phyloP scores from a whole-genome alignment of 1,284 basidiomycete species.

The Ceratobasidium sp. region DNA sequence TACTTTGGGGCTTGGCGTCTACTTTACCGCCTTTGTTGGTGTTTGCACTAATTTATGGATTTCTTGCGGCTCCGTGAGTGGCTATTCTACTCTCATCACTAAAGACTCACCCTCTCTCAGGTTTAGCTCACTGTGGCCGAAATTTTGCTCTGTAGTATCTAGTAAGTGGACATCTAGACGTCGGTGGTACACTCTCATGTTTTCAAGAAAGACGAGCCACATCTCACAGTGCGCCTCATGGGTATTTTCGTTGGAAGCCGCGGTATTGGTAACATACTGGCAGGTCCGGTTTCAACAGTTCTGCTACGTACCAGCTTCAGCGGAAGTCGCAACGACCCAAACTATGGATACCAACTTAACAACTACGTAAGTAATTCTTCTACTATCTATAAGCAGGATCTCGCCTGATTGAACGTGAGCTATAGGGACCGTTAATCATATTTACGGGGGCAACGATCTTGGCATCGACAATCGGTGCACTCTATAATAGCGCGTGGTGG shows the following conservation, averaged over 20 bases:
- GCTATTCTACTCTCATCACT: neutral
- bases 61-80: slow-evolving; percentile 41
- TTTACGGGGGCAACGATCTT: slow-evolving; percentile 24
- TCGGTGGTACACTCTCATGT: neutral
- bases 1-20: slow-evolving; percentile 42
- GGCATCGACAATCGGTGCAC: neutral
- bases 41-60: slow-evolving; percentile 42
- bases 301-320: neutral
- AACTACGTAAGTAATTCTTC: slow-evolving; percentile 16
- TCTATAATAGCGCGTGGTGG: slow-evolving; percentile 3
- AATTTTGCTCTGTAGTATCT: slow-evolving; percentile 39
- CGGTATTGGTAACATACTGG: slow-evolving; percentile 25
- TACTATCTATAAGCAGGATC: neutral
- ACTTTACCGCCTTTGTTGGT: slow-evolving; percentile 26
- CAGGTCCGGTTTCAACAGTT: slow-evolving; percentile 15
- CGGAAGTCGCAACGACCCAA: neutral
- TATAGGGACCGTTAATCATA: slow-evolving; percentile 31
- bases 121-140: slow-evolving; percentile 42
- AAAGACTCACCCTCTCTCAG: neutral
- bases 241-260: slow-evolving; percentile 39
- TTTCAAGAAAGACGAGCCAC: slow-evolving; percentile 37
- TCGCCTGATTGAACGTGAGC: neutral
- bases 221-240: slow-evolving; percentile 38
- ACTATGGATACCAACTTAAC: slow-evolving; percentile 17
- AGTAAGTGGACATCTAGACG: slow-evolving; percentile 11